Conservation (phyloP, 192 early-diverging fungal genomes). For the Pilobolus umbonatus region DNA sequence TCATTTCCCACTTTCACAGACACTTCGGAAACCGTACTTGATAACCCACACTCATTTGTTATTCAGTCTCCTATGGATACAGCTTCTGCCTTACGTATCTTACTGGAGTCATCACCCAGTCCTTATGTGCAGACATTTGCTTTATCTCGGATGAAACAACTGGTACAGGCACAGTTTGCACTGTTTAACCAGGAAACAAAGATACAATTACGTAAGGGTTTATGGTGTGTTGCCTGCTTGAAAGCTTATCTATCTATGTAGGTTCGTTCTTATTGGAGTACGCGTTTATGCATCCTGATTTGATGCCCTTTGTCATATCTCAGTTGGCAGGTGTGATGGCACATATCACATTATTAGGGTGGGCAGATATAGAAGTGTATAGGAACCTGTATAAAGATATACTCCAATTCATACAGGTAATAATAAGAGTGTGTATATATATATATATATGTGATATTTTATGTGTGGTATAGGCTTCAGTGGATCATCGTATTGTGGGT, state of each 20-base stretch:
- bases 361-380: conserved; percentile 71
- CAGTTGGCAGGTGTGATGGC: conserved; percentile 58
- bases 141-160: conserved; percentile 47
- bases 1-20: conserved; percentile 84
- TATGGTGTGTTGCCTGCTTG: conserved; percentile 9
- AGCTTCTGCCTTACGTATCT: conserved; percentile 46
- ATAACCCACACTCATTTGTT: conserved; percentile 17
- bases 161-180: conserved; percentile 44
- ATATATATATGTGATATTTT: neutral
- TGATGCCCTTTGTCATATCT: conserved; percentile 53
- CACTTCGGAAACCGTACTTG: conserved; percentile 25
- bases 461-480: conserved; percentile 35
- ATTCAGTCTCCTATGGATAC: conserved; percentile 55
- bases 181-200: conserved; percentile 28
- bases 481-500: conserved; percentile 56
- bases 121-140: conserved; percentile 72
- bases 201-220: conserved; percentile 27
- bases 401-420: conserved; percentile 56
- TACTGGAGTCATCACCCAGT: conserved; percentile 55
- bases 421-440: conserved; percentile 2
- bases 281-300: conserved; percentile 49
- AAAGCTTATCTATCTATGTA: conserved; percentile 17
- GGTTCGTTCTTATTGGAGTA: conserved; percentile 62
- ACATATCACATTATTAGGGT: conserved; percentile 62
- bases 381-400: conserved; percentile 45